Conservation (phyloP, 441 rosid genomes). For the Adansonia rubrostipa region DNA sequence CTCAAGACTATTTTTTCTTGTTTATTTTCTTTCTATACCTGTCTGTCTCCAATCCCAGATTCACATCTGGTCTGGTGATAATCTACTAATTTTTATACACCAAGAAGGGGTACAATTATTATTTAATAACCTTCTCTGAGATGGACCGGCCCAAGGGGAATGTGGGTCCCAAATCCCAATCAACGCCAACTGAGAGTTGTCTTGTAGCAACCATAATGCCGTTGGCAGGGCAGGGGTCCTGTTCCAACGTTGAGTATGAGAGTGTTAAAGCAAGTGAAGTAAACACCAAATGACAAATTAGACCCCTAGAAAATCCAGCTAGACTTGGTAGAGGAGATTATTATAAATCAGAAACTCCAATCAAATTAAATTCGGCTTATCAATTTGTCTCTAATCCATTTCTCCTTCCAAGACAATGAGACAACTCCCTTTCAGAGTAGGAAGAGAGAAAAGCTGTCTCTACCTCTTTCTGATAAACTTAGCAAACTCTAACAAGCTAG, state of each 20-base stretch:
- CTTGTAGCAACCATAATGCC: not conserved
- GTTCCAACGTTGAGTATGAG: constrained; percentile 8
- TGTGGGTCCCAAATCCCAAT: constrained; percentile 27
- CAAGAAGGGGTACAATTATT: constrained; percentile 16
- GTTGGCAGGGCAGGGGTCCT: constrained; percentile 14
- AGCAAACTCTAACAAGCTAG: not conserved
- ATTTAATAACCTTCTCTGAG: constrained; percentile 20
- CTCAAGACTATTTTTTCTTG: not conserved
- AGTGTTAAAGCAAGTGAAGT: not conserved
- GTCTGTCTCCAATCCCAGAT: not conserved
- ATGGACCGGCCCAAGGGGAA: constrained; percentile 47
- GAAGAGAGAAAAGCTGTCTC: constrained; percentile 25
- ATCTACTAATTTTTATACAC: not conserved
- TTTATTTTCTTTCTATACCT: not conserved
- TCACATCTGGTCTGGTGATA: not conserved
- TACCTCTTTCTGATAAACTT: constrained; percentile 6
- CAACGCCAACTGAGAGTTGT: not conserved
- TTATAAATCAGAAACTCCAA: constrained; percentile 31
- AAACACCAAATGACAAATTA: constrained; percentile 31
- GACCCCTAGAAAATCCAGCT: constrained; percentile 35
- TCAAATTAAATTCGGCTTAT: constrained; percentile 12
- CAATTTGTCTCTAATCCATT: constrained; percentile 25
- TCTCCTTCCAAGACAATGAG: constrained; percentile 22
- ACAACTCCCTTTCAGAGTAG: constrained; percentile 29
- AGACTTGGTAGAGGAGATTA: constrained; percentile 23